phyloP scores from a whole-genome alignment of 2,329 filamentous ascomycete genomes.

The Penicillium occitanis region DNA sequence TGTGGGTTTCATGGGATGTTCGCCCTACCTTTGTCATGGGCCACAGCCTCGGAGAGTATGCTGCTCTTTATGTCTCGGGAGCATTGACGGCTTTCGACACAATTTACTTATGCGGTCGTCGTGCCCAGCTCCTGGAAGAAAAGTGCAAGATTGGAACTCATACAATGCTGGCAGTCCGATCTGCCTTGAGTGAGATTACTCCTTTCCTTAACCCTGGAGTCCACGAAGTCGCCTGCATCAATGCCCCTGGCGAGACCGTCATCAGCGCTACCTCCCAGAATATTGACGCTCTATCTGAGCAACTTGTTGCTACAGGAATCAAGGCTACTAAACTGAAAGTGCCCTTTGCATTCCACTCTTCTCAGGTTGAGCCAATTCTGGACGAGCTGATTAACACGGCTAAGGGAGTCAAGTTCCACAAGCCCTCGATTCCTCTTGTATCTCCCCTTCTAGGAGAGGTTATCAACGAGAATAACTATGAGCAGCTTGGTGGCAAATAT shows the following conservation, averaged over 20 bases:
- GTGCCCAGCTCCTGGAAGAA: slow-evolving; percentile 43
- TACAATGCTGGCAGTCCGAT: slow-evolving; percentile 47
- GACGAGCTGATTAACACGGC: slow-evolving; percentile 41
- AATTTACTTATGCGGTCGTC: slow-evolving; percentile 42
- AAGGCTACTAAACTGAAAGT: slow-evolving; percentile 46
- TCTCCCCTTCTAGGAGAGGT: slow-evolving; percentile 49
- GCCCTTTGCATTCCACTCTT: slow-evolving; percentile 50
- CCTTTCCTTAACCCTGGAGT: slow-evolving; percentile 33
- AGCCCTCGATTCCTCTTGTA: slow-evolving; percentile 45
- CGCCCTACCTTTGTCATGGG: slow-evolving; percentile 42
- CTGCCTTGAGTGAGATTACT: slow-evolving; percentile 36
- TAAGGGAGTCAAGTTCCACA: slow-evolving; percentile 40
- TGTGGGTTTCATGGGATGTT: slow-evolving; percentile 40
- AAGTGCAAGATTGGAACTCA: slow-evolving; percentile 44
- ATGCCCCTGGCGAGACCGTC: slow-evolving; percentile 46
- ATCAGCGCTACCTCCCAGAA: slow-evolving; percentile 40
- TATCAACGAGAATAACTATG: slow-evolving; percentile 34
- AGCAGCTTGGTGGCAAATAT: slow-evolving; percentile 41
- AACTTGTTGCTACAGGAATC: slow-evolving; percentile 36
- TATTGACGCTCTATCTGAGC: slow-evolving; percentile 40
- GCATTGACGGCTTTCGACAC: slow-evolving; percentile 39
- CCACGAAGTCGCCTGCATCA: slow-evolving; percentile 41
- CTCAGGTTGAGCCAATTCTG: slow-evolving; percentile 49
- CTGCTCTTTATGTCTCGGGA: slow-evolving; percentile 42
- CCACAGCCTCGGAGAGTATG: slow-evolving; percentile 46